Percentiles rank a stretch among this genome's conserved stretches.
phyloP scores from a whole-genome alignment of 202 grass and related monocot species.

The Zoysia matrella region DNA sequence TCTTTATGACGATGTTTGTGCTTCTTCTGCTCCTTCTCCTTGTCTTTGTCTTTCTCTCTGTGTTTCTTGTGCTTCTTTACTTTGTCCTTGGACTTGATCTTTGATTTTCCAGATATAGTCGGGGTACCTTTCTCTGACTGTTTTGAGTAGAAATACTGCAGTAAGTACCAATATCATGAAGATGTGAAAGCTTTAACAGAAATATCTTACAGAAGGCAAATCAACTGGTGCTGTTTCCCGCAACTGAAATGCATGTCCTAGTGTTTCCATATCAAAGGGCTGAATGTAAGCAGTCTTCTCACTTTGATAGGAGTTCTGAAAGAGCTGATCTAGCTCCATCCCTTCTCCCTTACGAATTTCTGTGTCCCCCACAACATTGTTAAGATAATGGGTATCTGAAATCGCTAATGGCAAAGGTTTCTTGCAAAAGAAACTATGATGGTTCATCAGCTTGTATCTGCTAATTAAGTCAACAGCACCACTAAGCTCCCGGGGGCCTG shows the following conservation, averaged over 20 bases:
- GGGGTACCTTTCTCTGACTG: slow-evolving; percentile 85
- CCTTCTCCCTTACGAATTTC: slow-evolving; percentile 77
- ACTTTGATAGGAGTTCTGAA: slow-evolving; percentile 53
- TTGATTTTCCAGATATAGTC: slow-evolving; percentile 80
- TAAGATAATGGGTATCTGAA: slow-evolving; percentile 62
- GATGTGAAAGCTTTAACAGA: slow-evolving; percentile 30
- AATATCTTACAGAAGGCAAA: slow-evolving; percentile 65
- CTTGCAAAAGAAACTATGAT: slow-evolving; percentile 81
- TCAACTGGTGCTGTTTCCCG: slow-evolving; percentile 62
- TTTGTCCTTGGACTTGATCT: slow-evolving; percentile 73
- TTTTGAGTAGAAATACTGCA: slow-evolving; percentile 38
- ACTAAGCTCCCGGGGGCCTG: slow-evolving; percentile 75
- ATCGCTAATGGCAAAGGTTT: slow-evolving; percentile 23
- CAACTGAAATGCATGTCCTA: slow-evolving; percentile 73
- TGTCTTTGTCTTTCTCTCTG: slow-evolving; percentile 70
- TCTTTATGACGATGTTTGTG: slow-evolving; percentile 91
- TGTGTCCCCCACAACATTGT: slow-evolving; percentile 71
- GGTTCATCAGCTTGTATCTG: slow-evolving; percentile 59
- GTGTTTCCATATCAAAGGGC: slow-evolving; percentile 43
- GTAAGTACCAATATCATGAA: slow-evolving; percentile 18
- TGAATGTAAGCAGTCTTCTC: slow-evolving; percentile 46
- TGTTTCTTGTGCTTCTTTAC: slow-evolving; percentile 85
- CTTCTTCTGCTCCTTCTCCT: slow-evolving; percentile 86
- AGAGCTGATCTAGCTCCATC: slow-evolving; percentile 74
- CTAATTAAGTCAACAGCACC: slow-evolving; percentile 73